Evolutionary conservation across 169 alveolate genomes (phyloP).

Genomic region (Plasmodium ovale): DNA sequence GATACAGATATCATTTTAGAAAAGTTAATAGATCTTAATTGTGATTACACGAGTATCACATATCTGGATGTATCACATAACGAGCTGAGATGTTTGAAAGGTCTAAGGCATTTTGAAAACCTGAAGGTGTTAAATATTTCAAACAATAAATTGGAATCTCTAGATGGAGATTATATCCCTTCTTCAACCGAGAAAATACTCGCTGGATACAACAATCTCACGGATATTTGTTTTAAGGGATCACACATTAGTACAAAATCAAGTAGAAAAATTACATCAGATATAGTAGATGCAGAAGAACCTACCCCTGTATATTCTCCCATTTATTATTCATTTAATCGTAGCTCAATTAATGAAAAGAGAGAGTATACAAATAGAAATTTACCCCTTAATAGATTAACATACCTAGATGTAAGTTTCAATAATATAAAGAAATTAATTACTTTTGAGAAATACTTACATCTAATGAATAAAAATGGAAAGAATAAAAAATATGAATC

Average conservation of each 20-base stretch:
- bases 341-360: slow-evolving; percentile 10
- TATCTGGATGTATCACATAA: slow-evolving; percentile 59
- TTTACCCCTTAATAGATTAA: slow-evolving; percentile 26
- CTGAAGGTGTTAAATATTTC: slow-evolving; percentile 33
- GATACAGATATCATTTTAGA: slow-evolving; percentile 56
- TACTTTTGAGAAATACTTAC: slow-evolving; percentile 55
- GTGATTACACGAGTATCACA: slow-evolving; percentile 55
- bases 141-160: slow-evolving; percentile 16
- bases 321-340: slow-evolving; percentile 9
- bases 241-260: background rate
- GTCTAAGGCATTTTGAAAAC: slow-evolving; percentile 55
- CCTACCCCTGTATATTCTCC: slow-evolving; percentile 10
- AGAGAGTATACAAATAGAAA: slow-evolving; percentile 25
- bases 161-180: slow-evolving; percentile 64
- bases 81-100: slow-evolving; percentile 21
- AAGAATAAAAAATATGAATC: background rate
- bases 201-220: slow-evolving; percentile 24
- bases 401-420: slow-evolving; percentile 50
- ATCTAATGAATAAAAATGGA: slow-evolving; percentile 14
- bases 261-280: background rate
- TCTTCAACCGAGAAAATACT: slow-evolving; percentile 37
- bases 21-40: slow-evolving; percentile 38
- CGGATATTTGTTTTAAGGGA: slow-evolving; percentile 52
- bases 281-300: too few relatives aligned
- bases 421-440: slow-evolving; percentile 36